Conservation (phyloP, 352 stramenopile species). For the Phytopythium delawarense region DNA sequence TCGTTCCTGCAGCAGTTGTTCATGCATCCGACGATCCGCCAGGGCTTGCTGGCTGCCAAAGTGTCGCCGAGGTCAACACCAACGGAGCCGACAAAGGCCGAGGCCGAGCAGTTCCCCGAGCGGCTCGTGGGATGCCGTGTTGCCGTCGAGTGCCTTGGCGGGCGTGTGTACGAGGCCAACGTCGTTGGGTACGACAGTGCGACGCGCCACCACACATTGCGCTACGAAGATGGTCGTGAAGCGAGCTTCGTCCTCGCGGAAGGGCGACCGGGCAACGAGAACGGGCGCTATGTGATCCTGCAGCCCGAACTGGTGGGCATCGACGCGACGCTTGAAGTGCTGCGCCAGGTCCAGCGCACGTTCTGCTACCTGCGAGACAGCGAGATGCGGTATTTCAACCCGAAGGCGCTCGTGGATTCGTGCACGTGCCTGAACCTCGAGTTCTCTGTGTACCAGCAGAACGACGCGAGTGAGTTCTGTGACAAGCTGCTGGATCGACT, state of each 20-base stretch:
- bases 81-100: constrained; percentile 80
- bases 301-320: constrained; percentile 68
- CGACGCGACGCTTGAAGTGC: constrained; percentile 83
- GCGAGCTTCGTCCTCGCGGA: constrained; percentile 88
- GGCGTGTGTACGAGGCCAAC: constrained; percentile 91
- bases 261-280: constrained; percentile 94
- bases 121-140: constrained; percentile 77
- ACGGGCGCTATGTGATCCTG: constrained; percentile 90
- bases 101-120: constrained; percentile 83
- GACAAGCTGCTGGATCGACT: constrained; percentile 98
- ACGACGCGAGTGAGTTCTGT: constrained; percentile 99
- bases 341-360: constrained; percentile 87
- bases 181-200: constrained; percentile 86
- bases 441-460: constrained; percentile 98
- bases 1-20: constrained; percentile 98
- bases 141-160: constrained; percentile 92
- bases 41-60: constrained; percentile 73
- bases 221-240: constrained; percentile 88
- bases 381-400: constrained; percentile 83
- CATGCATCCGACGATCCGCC: constrained; percentile 77
- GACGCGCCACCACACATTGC: constrained; percentile 73
- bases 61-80: constrained; percentile 48
- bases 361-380: constrained; percentile 87
- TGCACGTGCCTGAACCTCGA: constrained; percentile 89
- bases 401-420: constrained; percentile 86